Evolutionary conservation across 164 flowering plant species (phyloP).

Genomic region (Santalum album): DNA sequence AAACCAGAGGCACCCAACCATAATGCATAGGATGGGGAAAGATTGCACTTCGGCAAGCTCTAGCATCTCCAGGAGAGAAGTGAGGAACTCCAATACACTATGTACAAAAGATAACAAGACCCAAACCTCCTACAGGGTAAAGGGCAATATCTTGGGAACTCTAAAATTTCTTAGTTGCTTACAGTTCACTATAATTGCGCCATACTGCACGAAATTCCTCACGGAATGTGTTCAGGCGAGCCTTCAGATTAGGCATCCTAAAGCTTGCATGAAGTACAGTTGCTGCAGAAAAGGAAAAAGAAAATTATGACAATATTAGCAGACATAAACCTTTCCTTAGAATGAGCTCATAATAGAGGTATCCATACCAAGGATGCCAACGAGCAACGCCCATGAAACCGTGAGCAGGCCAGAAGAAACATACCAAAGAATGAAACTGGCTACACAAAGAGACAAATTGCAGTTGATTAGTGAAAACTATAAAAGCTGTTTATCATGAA

Average conservation of each 20-base stretch:
- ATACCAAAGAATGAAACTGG: not conserved
- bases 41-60: too few species aligned
- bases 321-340: not conserved
- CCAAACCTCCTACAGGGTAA: not conserved
- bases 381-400: not conserved
- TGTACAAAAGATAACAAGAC: not conserved
- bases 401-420: constrained; percentile 1
- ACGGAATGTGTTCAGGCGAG: not conserved
- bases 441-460: not conserved
- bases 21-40: too few species aligned
- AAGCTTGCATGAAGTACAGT: constrained; percentile 2
- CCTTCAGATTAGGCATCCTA: constrained; percentile 1
- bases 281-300: constrained; percentile 4
- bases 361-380: not conserved
- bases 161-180: not conserved
- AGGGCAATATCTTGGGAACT: not conserved
- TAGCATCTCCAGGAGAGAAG: too few species aligned
- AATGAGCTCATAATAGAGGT: not conserved
- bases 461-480: not conserved
- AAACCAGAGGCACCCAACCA: too few species aligned
- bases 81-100: not conserved
- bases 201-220: constrained; percentile 4
- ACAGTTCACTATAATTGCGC: constrained; percentile 5
- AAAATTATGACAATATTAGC: not conserved
- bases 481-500: too few species aligned